Base-by-base conservation (phyloP, 768 basidiomycete genomes). In the Hygrophorus pudorinus region DNA sequence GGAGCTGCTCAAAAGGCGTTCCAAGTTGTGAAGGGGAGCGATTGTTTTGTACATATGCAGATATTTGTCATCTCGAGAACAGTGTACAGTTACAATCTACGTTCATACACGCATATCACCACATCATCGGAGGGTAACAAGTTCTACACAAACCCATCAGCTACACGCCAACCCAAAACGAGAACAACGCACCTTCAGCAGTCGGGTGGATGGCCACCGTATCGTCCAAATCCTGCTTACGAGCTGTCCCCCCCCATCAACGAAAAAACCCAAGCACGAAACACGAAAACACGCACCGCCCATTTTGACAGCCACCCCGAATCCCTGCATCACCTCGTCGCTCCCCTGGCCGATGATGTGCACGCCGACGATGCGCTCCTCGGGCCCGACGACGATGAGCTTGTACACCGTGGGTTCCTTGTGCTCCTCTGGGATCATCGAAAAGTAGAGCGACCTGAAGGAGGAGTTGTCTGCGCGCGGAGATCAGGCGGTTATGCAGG, bases 251-350 rank as follows among this genome's bases (percentile, higher is more conserved):
- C 29, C n/a, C 16, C 5, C 38, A 39, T 20, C 24, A 38, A 48
- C 66, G 21, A 38, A 13, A 41, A 13, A 33, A 44, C 42, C 8
- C 34, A 5, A 35, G 21, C 13, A 48, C 47, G 21, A 4, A 34
- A 34, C 14, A 6, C 29, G 16, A 41, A 34, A 31, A 35, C 11
- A 57, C 68, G 18, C 33, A 71, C 71, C 73, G 50, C 86, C 86
- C 94, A 98, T 94, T 71, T 97, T 98, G 54, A 99, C 71, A 10
- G 96, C 96, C n/a, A 98, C 90, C 2, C 69, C 88, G 63, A 96
- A 97, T 50, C 94, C 94, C 72, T 99, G 96, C 65, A 93, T 65
- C 53, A 85, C 77, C 65, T 99, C 96, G 59, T 99, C 96, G 55
- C 84, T 86, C 34, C 96, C 96, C 49, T 72, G 57, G 5, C 96